A percentile compares a stretch with the other conserved stretches of the same genome.
phyloP scores from a whole-genome alignment of 2,329 filamentous ascomycete species.

The Claviceps spartinae region DNA sequence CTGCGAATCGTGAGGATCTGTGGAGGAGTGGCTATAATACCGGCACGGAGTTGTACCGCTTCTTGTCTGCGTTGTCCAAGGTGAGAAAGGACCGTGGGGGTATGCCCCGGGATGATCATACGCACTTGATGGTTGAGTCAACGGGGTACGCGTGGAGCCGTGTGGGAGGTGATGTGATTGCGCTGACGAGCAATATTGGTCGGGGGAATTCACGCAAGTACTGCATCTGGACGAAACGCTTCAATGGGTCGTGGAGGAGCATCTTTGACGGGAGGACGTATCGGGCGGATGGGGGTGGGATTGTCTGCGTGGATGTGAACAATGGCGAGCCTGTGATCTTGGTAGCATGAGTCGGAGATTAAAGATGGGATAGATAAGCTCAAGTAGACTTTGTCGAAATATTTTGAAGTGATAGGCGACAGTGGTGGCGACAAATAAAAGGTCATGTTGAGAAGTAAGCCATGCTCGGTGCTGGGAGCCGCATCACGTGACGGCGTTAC shows the following conservation, averaged over 20 bases:
- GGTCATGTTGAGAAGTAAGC: too few species aligned
- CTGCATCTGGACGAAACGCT: conserved; percentile 27
- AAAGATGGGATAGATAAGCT: too few species aligned
- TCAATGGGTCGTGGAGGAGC: conserved; percentile 26
- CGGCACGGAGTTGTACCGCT: conserved; percentile 32
- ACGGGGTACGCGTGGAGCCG: conserved; percentile 33
- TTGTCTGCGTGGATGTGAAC: conserved; percentile 26
- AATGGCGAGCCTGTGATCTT: conserved; percentile 29
- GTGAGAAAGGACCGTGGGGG: conserved; percentile 32
- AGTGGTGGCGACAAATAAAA: too few species aligned
- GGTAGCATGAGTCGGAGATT: neutral
- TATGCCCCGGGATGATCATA: conserved; percentile 28
- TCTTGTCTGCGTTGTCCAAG: conserved; percentile 25
- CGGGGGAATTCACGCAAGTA: conserved; percentile 22
- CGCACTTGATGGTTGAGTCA: conserved; percentile 26
- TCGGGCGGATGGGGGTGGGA: conserved; percentile 24
- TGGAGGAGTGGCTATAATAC: conserved; percentile 40
- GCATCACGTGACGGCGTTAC: too few species aligned
- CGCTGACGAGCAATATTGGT: conserved; percentile 31
- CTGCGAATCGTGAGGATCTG: conserved; percentile 42
- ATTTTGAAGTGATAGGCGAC: too few species aligned
- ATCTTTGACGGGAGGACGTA: conserved; percentile 22
- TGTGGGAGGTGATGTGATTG: conserved; percentile 28
- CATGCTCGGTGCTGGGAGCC: too few species aligned
- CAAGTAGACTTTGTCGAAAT: too few species aligned